These are phyloP conservation scores for Claviceps paspali DNA, from an alignment of 2,329 filamentous ascomycete species.

Conservation along the genomic window DNA sequence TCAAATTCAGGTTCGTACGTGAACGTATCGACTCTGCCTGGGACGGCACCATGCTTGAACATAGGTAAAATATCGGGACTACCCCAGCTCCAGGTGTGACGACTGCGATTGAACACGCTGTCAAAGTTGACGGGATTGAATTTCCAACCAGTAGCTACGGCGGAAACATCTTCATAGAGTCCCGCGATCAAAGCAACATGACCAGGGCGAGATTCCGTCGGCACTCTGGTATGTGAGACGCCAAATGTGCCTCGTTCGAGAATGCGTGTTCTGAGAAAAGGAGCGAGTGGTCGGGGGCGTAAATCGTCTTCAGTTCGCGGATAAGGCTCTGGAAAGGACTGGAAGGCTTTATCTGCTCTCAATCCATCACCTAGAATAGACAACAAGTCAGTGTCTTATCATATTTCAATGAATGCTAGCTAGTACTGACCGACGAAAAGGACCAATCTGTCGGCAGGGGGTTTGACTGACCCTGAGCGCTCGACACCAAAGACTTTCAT, in stretches of 20 bases:
- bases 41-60: constrained; percentile 87
- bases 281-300: constrained; percentile 67
- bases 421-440: constrained; percentile 64
- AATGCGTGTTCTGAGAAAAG: constrained; percentile 79
- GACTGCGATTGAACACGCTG: constrained; percentile 92
- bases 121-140: constrained; percentile 97
- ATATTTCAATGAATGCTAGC: background rate
- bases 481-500: constrained; percentile 73
- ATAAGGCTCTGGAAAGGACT: constrained; percentile 80
- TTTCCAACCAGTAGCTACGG: constrained; percentile 96
- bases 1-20: constrained; percentile 74
- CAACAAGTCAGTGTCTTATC: background rate
- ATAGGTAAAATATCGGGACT: constrained; percentile 95
- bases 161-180: constrained; percentile 93
- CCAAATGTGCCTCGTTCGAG: constrained; percentile 88
- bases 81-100: constrained; percentile 98
- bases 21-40: constrained; percentile 74
- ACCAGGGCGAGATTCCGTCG: constrained; percentile 88
- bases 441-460: constrained; percentile 79
- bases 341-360: constrained; percentile 94
- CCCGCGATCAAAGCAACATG: constrained; percentile 96
- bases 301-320: constrained; percentile 48
- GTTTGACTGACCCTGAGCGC: constrained; percentile 38
- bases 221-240: constrained; percentile 90
- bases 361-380: constrained; percentile 58